Evolutionary conservation across 2,329 filamentous ascomycete genomes (phyloP), one percentile per base, ranked within the genome.

Genomic region (Trichoderma hamatum): DNA sequence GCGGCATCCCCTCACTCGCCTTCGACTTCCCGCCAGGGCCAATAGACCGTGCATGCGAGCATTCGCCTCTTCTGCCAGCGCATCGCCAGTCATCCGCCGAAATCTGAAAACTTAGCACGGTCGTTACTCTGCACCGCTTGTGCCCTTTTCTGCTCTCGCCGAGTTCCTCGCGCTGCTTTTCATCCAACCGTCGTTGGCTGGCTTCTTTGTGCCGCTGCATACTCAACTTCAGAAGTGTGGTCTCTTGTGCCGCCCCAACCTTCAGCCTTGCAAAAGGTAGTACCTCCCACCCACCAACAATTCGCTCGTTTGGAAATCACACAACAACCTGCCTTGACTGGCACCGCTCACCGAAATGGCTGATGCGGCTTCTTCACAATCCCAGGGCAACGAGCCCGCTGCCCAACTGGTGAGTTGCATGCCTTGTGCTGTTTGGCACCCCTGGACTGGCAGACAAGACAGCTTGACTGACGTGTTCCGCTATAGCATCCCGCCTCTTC

Each of bases 301-400:
- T 55, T 66, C 66, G 52, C 64, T 69, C 46, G 66, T 54, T 60
- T 36, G 59, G 34, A 69, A 52, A 51, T 51, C 14, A 63, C 34
- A 28, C 55, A 56, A 49, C 54, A 65, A 34, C 63, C 70, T 67
- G 69, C 70, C 69, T 70, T 62, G 72, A 61, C 68, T 62, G 60
- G 68, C 68, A 68, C 69, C 63, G 56, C 66, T 69, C 71, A 59
- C 71, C 69, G 69, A 21, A 70, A 77, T 77, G 75, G 71, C 72
- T 61, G 76, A 77, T 66, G 65, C 73, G 68, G 62, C 74, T 60
- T 56, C 69, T 64, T 72, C 71, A 21, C 72, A 75, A 49, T 64
- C 71, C 19, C 72, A 75, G 52, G 68, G 70, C 64, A 36, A 56
- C 36, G 73, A 72, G 67, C 46, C 73, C 28, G 49, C 67, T 28